Evolutionary conservation across 176 grass and related monocot genomes (phyloP), one percentile per base, ranked within the genome.

Genomic region (Avena sativa): DNA sequence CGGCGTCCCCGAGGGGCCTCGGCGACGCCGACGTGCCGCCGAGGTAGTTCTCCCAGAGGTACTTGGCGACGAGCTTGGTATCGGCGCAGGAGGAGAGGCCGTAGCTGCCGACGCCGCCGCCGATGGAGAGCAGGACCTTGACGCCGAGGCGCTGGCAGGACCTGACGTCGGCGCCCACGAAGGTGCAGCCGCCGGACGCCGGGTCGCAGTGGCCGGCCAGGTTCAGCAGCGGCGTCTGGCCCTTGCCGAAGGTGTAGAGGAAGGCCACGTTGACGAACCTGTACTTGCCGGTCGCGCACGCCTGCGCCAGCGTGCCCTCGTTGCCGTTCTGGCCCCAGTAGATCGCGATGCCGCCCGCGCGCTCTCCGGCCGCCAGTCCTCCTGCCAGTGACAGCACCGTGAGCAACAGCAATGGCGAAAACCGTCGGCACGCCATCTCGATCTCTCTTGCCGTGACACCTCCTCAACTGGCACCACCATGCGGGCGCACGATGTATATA

Each of bases 201-300:
- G 92, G 91, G 88, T 94, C 67, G 90, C 94, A 97, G 86, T 97
- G 94, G 23, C 92, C 92, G 0, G 91, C 94, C 16, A 94, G 92
- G 88, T 97, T 94, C 76, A 97, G 82, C 62, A 90, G 79, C 34
- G 94, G 94, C 9, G 76, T 90, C 85, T 97, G 91, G 16, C 88
- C 92, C 71, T 90, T 93, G 82, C 94, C 94, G 81, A 93, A 97
- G 74, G 92, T 85, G 34, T 84, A 79, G 60, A 97, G 89, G 91
- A 92, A 95, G 6, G 91, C 93, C 47, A 95, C 81, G 81, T 85
- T 93, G n/a, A 93, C 88, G 83, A 40, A 89, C 83, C 46, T 82
- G 86, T 95, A 93, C 28, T 93, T 91, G 23, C 91, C 93, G 1
- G 91, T 79, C 2, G 79, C 78, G 69, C 87, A 95, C 21, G 91